Conservation (phyloP, 345 rosid genomes). For the Arabidopsis arenosa region DNA sequence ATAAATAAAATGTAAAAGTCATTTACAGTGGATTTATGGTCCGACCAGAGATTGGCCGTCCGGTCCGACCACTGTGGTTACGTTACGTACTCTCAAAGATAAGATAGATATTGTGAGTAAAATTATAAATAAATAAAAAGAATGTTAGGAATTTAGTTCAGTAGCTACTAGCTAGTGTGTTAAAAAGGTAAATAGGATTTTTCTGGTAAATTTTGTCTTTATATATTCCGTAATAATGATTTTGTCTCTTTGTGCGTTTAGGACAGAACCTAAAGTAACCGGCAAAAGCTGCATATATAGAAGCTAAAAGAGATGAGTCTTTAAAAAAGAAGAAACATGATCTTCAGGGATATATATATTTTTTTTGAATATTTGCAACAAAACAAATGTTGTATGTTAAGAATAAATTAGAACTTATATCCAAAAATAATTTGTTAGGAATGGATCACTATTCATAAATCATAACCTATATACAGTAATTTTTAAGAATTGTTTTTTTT, state of each 20-base stretch:
- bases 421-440: background rate
- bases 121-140: background rate
- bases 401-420: background rate
- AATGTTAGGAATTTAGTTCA: background rate
- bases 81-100: slow-evolving; percentile 13
- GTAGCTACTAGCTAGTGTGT: background rate
- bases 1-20: background rate
- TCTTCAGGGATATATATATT: slow-evolving; percentile 9
- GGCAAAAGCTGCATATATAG: slow-evolving; percentile 41
- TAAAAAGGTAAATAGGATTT: slow-evolving; percentile 18
- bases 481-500: too few species aligned
- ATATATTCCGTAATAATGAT: slow-evolving; percentile 36
- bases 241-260: slow-evolving; percentile 36
- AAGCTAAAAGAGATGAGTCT: slow-evolving; percentile 27
- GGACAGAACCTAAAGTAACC: slow-evolving; percentile 39
- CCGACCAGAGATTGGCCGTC: slow-evolving; percentile 22
- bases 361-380: background rate
- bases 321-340: slow-evolving; percentile 13
- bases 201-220: slow-evolving; percentile 16
- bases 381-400: background rate
- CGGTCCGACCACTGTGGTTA: slow-evolving; percentile 34
- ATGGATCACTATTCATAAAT: background rate
- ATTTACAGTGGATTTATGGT: slow-evolving; percentile 12
- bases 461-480: background rate
- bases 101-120: background rate